A percentile compares a stretch with the other conserved stretches of the same genome.
Evolutionary conservation across 73 alveolate species (phyloP).

Genomic region (Breviolum minutum): DNA sequence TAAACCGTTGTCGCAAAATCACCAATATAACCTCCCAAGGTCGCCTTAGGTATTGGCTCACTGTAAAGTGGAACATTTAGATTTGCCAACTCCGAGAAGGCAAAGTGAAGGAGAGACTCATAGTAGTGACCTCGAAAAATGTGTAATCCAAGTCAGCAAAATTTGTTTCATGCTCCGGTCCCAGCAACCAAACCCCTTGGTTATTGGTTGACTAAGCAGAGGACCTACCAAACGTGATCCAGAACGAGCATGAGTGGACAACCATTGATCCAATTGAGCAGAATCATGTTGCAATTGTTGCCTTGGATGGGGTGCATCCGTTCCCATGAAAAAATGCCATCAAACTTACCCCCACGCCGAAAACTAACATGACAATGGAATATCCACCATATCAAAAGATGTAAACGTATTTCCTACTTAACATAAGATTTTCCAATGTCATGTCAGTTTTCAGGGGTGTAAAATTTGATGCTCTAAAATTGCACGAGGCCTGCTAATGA

Average conservation of each 20-base stretch:
- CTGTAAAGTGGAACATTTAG: conserved; percentile 40
- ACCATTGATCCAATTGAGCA: conserved; percentile 8
- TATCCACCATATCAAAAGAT: too few relatives aligned
- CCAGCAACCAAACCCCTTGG: not conserved
- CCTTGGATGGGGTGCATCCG: not conserved
- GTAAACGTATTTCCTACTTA: too few relatives aligned
- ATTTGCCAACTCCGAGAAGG: conserved; percentile 49
- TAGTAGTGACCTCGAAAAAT: conserved; percentile 53
- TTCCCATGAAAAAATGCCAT: not conserved
- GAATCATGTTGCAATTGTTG: conserved; percentile 32
- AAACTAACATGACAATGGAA: too few relatives aligned
- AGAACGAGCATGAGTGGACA: conserved; percentile 45
- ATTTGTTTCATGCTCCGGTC: not conserved
- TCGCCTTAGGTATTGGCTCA: conserved; percentile 66
- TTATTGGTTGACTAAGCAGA: not conserved
- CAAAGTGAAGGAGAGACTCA: conserved; percentile 89
- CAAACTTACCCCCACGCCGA: too few relatives aligned
- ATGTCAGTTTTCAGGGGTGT: too few relatives aligned
- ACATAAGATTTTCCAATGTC: too few relatives aligned
- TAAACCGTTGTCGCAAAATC: not conserved
- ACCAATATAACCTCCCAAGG: not conserved
- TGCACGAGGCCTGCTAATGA: too few relatives aligned
- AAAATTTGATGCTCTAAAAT: too few relatives aligned
- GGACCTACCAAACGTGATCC: conserved; percentile 61
- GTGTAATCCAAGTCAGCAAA: not conserved